Conservation (phyloP, 106 monocot species). For the Amphibolis antarctica region DNA sequence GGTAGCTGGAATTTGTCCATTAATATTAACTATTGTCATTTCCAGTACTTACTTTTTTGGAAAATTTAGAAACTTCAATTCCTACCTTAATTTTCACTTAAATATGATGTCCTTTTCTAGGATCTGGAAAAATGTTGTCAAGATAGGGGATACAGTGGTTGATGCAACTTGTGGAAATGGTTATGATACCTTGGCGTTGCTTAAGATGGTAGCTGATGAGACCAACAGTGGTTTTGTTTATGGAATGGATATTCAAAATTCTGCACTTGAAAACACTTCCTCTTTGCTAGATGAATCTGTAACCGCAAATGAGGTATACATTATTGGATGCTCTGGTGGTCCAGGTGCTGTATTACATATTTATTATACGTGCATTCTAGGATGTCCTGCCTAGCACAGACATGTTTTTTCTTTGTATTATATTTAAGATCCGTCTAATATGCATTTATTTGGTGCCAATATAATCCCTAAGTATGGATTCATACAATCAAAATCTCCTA, state of each 20-base stretch:
- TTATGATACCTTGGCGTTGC: slow-evolving; percentile 80
- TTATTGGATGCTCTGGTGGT: not conserved
- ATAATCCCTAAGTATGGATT: no score
- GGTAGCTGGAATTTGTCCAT: no score
- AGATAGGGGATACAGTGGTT: slow-evolving; percentile 59
- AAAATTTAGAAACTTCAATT: not conserved
- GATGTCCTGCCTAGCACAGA: not conserved
- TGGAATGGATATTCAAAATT: slow-evolving; percentile 73
- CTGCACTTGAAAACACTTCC: slow-evolving; percentile 58
- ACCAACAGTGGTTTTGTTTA: slow-evolving; percentile 55
- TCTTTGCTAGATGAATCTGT: slow-evolving; percentile 41
- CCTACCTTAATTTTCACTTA: not conserved
- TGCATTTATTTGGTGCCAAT: no score
- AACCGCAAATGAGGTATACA: slow-evolving; percentile 33
- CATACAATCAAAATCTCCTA: no score
- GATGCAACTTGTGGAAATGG: slow-evolving; percentile 99
- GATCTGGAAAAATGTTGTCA: slow-evolving; percentile 64
- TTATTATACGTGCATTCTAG: no score
- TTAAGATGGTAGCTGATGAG: slow-evolving; percentile 66
- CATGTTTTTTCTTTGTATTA: no score
- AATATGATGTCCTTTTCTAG: slow-evolving; percentile 16
- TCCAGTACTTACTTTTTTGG: not conserved
- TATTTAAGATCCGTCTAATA: no score
- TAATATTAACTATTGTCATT: not conserved
- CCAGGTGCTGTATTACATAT: not conserved